Evolutionary conservation across 805 yeast species (phyloP), one percentile per base, ranked within the genome.

Genomic region (Grigorovia transvaalensis): DNA sequence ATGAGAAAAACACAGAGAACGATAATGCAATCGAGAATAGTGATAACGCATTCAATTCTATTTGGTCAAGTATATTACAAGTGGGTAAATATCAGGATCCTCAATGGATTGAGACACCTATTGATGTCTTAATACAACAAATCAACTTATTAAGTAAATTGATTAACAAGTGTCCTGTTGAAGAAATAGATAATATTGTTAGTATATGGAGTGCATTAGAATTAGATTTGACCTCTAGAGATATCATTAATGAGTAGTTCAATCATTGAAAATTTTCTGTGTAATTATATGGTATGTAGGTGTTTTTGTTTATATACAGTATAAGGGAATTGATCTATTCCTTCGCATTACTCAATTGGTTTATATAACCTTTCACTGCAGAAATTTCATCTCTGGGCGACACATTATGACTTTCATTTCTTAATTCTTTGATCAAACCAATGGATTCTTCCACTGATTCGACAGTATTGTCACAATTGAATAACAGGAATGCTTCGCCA

Each of bases 41-140:
- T 46, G 17, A 43, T 47, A 35, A 55, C 30, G 51, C 17, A 38
- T 38, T 38, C 3, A 38, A 12, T 13, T 23, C 35, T 12, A 35
- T 46, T 27, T 88, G 96, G 96, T 73, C 81, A 27, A 79, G 86
- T 0, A 79, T 84, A 54, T 84, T 82, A 59, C 95, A 87, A 58
- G 81, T 84, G 2, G 85, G 86, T 2, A 84, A 85, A 65, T 76
- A 64, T 64, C 60, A 67, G 35, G 73, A 79, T 18, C 77, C 79
- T 8, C 65, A 65, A 23, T 71, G 69, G 30, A 57, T 68, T 29
- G 71, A 66, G 44, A 63, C 63, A 2, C 74, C 76, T 11, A 61
- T 66, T 6, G 64, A 62, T 15, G 59, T 74, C 9, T 53, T 82
- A 23, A 58, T 68, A 20, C 66, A 73, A 47, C 91, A 88, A 63